Base-by-base conservation (phyloP, 2,329 filamentous ascomycete genomes). In the Pseudogymnoascus sp. region DNA sequence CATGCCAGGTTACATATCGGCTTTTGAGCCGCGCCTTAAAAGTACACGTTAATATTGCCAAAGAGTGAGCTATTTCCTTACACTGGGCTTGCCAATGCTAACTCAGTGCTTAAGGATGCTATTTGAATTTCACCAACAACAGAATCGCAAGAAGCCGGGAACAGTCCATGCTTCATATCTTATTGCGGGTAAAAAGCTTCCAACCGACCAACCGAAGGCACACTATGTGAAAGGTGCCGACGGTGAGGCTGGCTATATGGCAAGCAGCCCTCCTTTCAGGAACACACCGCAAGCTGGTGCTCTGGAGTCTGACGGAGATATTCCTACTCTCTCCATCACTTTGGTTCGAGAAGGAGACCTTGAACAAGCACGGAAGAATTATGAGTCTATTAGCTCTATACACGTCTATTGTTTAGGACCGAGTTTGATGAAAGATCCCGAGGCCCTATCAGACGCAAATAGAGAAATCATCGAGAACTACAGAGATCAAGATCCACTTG, bases 141-240 rank as follows among this genome's bases (percentile, higher is more conserved):
- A 96, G 72, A 96, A 92, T 74, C 80, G 79, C 62, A 90, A 88
- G 74, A 88, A 86, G 64, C 81, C 89, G 0, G 83, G 85, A 22
- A 87, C 85, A 25, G 80, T 97, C n/a, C 85, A 95, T 76, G 94
- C 93, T 49, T 97, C 92, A n/a, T 99, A 97, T 75, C 79, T 97
- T 58, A 73, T 99, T 52, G 89, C 87, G 60, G 94, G 93, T 39
- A 83, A 79, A 22, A 88, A 84, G 69, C 79, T 55, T 22, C 9
- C 28, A 33, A 33, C 49, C 8, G 28, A 33, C 28, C 49, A 55
- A 9, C 49, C 9, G 11, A 55, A 55, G 49, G n/a, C 28, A 12
- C 9, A 11, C 1, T 8, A 33, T 9, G 28, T 5, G 11, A 28
- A 33, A 3, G 49, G 28, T 35, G 49, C 9, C 36, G 81, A 88